phyloP scores from a whole-genome alignment of 2,329 filamentous ascomycete genomes.

The Trichophyton simii region DNA sequence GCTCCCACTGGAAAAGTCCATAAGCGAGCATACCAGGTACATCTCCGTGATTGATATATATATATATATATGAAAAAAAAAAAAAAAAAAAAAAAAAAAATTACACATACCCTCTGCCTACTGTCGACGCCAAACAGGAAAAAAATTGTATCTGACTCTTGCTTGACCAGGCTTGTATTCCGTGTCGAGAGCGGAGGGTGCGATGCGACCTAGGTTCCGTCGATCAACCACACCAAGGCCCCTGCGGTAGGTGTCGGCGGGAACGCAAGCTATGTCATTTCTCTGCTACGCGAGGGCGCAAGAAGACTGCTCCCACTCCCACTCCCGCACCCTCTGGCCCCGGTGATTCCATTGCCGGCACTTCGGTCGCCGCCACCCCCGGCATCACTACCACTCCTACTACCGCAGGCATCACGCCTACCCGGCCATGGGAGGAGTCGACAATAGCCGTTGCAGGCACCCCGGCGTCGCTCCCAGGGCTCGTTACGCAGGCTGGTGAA shows the following conservation, averaged over 20 bases:
- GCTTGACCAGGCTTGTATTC: conserved; percentile 14
- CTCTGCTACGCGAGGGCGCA: conserved; percentile 15
- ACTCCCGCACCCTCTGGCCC: neutral
- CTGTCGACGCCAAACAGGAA: no score
- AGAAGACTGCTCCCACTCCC: conserved; percentile 8
- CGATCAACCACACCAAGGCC: conserved; percentile 14
- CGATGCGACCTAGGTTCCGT: conserved; percentile 16
- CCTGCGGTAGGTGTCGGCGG: conserved; percentile 15
- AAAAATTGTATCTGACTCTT: neutral
- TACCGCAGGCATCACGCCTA: neutral
- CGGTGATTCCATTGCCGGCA: neutral
- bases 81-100: no score
- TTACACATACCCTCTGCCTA: neutral
- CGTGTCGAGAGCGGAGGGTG: conserved; percentile 16
- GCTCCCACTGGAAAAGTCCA: conserved; percentile 11
- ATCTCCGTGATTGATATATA: neutral
- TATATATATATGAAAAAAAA: neutral
- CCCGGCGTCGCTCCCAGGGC: neutral
- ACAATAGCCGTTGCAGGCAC: conserved; percentile 3
- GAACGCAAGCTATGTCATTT: conserved; percentile 16
- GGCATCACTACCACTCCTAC: neutral
- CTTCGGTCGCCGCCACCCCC: neutral
- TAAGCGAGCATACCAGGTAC: conserved; percentile 17
- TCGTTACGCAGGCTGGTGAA: neutral
- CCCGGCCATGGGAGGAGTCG: conserved; percentile 4